Conservation (phyloP, 2,329 filamentous ascomycete species). For the Stachybotrys echinatus region DNA sequence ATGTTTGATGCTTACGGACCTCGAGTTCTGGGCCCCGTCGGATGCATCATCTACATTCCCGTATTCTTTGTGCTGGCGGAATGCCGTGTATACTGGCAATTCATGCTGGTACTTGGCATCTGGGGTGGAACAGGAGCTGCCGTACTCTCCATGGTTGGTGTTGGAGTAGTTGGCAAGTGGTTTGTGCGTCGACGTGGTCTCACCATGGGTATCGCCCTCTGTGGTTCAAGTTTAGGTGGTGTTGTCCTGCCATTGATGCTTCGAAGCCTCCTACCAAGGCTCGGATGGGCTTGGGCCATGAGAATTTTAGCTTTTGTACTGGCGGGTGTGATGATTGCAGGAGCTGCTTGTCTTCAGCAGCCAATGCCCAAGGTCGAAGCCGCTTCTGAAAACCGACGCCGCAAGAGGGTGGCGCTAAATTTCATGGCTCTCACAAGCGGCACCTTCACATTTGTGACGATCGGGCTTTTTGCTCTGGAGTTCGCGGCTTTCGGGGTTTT, state of each 20-base stretch:
- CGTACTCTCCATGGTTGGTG: constrained; percentile 26
- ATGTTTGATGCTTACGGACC: constrained; percentile 43
- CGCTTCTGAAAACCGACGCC: constrained; percentile 6
- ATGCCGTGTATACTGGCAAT: constrained; percentile 42
- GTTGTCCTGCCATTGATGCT: constrained; percentile 28
- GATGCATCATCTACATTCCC: constrained; percentile 27
- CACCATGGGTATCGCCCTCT: constrained; percentile 18
- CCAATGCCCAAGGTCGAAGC: constrained; percentile 10
- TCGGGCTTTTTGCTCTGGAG: constrained; percentile 39
- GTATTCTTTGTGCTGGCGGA: constrained; percentile 40
- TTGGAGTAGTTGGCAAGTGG: constrained; percentile 24
- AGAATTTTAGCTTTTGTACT: constrained; percentile 22
- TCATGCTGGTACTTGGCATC: constrained; percentile 36
- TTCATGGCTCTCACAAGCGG: constrained; percentile 32
- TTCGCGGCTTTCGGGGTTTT: constrained; percentile 43
- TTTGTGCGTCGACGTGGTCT: constrained; percentile 17
- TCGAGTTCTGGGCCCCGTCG: constrained; percentile 29
- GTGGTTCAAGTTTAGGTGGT: constrained; percentile 20
- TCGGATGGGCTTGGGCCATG: constrained; percentile 29
- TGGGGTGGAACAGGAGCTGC: constrained; percentile 36
- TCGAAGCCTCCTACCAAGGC: constrained; percentile 15
- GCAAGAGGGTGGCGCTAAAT: constrained; percentile 22
- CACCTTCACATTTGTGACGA: constrained; percentile 34
- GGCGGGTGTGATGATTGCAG: constrained; percentile 17
- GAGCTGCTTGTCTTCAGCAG: constrained; percentile 26